A percentile compares a stretch with the other conserved stretches of the same genome.
Evolutionary conservation across 1,284 basidiomycete genomes (phyloP).

Genomic region (Cryptococcus sp.): DNA sequence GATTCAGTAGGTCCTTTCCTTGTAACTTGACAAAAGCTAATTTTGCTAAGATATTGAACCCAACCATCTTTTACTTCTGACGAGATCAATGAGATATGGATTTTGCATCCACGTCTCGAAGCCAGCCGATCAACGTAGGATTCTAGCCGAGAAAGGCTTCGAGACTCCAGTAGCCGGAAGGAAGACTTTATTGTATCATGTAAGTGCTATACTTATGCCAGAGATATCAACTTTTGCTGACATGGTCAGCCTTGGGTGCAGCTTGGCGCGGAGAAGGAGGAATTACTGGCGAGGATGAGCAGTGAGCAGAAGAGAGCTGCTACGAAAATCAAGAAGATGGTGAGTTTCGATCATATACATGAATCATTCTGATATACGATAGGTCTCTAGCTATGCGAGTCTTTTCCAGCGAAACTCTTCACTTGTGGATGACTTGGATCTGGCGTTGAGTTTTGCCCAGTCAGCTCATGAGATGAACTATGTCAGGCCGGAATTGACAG

Average conservation of each 20-base stretch:
- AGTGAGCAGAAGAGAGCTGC: constrained; percentile 67
- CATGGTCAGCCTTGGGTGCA: constrained; percentile 64
- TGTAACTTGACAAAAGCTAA: neutral
- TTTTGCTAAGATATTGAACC: neutral
- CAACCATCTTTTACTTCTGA: neutral
- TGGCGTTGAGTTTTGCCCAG: constrained; percentile 73
- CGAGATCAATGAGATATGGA: neutral
- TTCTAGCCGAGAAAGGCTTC: neutral
- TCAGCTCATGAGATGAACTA: constrained; percentile 76
- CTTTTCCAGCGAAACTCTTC: constrained; percentile 68
- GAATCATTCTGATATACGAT: neutral
- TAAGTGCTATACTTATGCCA: constrained; percentile 36
- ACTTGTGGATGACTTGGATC: constrained; percentile 83
- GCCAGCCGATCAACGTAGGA: neutral
- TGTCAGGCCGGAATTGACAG: constrained; percentile 64
- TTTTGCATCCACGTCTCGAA: neutral
- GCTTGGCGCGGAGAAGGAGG: constrained; percentile 62
- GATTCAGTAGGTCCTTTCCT: constrained; percentile 54
- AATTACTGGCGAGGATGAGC: constrained; percentile 56
- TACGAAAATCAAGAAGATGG: constrained; percentile 62
- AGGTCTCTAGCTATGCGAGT: constrained; percentile 41
- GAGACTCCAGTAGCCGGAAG: neutral
- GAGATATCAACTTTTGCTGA: neutral
- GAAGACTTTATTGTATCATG: constrained; percentile 65
- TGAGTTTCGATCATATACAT: constrained; percentile 29